These are phyloP conservation scores for Eucalyptus fibrosa DNA, from an alignment of 345 rosid genomes.

Conservation along the genomic window DNA sequence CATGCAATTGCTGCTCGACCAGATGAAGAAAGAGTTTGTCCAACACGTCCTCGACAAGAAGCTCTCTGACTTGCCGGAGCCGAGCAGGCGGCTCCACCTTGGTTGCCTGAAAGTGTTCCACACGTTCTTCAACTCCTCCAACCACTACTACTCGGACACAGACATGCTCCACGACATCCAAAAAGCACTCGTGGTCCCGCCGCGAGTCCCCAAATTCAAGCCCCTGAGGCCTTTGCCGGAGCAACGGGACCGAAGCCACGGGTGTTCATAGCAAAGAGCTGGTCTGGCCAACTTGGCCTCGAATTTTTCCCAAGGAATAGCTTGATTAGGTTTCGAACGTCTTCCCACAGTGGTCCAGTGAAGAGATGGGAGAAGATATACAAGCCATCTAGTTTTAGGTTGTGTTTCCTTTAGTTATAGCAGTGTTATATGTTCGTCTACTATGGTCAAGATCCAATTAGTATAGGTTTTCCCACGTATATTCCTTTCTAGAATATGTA, in stretches of 20 bases:
- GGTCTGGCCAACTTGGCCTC: neutral
- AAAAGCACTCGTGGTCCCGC: slow-evolving; percentile 35
- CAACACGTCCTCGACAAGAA: slow-evolving; percentile 16
- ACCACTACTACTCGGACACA: slow-evolving; percentile 21
- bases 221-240: neutral
- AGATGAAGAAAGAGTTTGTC: slow-evolving; percentile 18
- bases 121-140: slow-evolving; percentile 38
- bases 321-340: neutral
- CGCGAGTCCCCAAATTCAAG: neutral
- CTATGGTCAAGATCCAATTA: neutral
- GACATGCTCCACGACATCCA: slow-evolving; percentile 33
- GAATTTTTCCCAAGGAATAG: neutral
- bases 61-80: slow-evolving; percentile 18
- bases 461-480: neutral
- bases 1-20: slow-evolving; percentile 7
- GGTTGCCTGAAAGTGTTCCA: slow-evolving; percentile 22
- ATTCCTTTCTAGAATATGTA: neutral
- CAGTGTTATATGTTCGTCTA: neutral
- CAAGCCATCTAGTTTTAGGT: neutral
- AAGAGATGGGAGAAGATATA: neutral
- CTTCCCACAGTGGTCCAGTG: neutral
- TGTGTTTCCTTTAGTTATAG: neutral
- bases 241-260: neutral
- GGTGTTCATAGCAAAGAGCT: neutral
- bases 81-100: slow-evolving; percentile 26